Base-by-base conservation (phyloP, 2,329 filamentous ascomycete species). In the Pestalotiopsis sp. region DNA sequence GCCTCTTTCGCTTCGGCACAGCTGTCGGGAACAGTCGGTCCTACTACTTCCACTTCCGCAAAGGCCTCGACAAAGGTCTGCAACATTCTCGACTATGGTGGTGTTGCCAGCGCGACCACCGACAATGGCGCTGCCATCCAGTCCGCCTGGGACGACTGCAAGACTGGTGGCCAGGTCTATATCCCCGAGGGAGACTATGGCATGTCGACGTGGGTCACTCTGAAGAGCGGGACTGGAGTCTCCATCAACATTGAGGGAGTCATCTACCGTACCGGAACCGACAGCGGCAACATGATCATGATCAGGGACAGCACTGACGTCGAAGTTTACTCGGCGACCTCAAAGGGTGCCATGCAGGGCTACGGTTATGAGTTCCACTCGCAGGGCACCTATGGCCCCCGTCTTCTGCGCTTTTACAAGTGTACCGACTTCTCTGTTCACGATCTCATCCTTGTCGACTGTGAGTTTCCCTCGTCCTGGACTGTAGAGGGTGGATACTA, bases 41-140 rank as follows among this genome's bases (percentile, higher is more conserved):
- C 82, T 73, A 88, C 73, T 3, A 78, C 75, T 10, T 72, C 72
- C 13, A 71, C 71, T 9, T 70, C 68, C 17, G 67, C 70, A 57
- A 78, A 78, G 70, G 71, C 73, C 39, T 71, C 73, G 20, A 71
- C 69, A 65, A 78, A 78, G 70, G 69, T 77, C 3, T 87, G 85
- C 77, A 83, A 83, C 72, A 84, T 87, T 65, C 78, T 83, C 65
- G 73, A 81, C 65, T 85, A 86, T 70, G 85, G 85, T 11, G 85
- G 79, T 38, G 78, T 78, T n/a, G 82, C 84, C 1, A 81, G 83
- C 69, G 82, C 82, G 52, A 75, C 77, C 17, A 83, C 82, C 3
- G 84, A 87, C 70, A 77, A 75, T 68, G 69, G 75, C 60, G 72
- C 66, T 26, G 75, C 75, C 26, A 74, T 77, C 66, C 67, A 68